A percentile compares a stretch with the other conserved stretches of the same genome.
Conservation (phyloP, 768 basidiomycete species). For the Thelephora ganbajun region DNA sequence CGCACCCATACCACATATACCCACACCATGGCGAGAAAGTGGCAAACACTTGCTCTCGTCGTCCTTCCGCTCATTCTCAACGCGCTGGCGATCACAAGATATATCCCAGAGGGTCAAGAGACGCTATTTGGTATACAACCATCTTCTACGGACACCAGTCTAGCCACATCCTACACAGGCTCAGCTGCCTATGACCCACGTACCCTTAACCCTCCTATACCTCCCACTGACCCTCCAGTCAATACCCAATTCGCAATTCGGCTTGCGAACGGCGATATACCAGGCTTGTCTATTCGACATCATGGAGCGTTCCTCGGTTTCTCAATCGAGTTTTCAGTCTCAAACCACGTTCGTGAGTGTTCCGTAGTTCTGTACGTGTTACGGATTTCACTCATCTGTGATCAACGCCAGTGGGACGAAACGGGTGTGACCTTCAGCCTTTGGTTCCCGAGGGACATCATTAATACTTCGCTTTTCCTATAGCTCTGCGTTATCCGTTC, state of each 20-base stretch:
- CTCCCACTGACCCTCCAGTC: constrained; percentile 30
- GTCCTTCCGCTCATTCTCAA: neutral
- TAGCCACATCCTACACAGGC: constrained; percentile 25
- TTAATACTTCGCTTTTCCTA: neutral
- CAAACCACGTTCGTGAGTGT: constrained; percentile 43
- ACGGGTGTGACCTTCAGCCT: constrained; percentile 2
- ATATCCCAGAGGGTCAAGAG: neutral
- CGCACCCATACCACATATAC: too few relatives aligned
- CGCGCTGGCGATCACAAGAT: neutral
- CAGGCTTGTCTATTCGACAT: constrained; percentile 27
- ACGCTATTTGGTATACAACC: neutral
- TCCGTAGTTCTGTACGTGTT: neutral
- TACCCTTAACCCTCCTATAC: constrained; percentile 29
- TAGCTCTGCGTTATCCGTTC: constrained; percentile 15
- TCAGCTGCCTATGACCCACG: constrained; percentile 40
- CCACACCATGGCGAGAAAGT: neutral
- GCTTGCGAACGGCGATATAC: constrained; percentile 17
- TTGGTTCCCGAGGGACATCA: neutral
- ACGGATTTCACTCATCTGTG: neutral
- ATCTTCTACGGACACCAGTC: constrained; percentile 16
- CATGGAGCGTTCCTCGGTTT: constrained; percentile 56
- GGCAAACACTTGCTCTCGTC: neutral
- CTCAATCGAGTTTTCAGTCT: constrained; percentile 63
- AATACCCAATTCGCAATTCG: constrained; percentile 30
- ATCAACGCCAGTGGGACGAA: constrained; percentile 5